Conservation (phyloP, 352 stramenopile genomes). For the Aphanomyces cochlioides region DNA sequence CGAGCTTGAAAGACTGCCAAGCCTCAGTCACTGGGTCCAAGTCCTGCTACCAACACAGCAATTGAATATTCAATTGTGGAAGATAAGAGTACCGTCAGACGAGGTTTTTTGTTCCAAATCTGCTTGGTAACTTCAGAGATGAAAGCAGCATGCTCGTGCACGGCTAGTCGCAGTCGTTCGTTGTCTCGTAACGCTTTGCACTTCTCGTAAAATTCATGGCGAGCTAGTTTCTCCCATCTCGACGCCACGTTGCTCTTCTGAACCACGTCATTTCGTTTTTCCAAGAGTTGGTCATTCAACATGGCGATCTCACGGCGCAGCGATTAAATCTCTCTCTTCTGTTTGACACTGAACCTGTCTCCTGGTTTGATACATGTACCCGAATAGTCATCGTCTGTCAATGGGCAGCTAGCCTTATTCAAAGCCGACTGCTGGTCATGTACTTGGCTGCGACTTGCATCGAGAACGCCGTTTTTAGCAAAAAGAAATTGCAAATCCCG, state of each 20-base stretch:
- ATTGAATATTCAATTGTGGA: not conserved
- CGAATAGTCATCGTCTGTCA: no score
- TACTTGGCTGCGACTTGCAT: no score
- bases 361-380: no score
- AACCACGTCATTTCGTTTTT: no score
- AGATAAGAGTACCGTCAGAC: not conserved
- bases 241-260: not conserved
- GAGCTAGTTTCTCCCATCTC: not conserved
- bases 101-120: not conserved
- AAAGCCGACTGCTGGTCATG: no score
- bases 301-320: not conserved
- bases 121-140: not conserved
- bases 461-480: not conserved
- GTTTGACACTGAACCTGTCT: no score
- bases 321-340: no score
- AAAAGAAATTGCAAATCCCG: slow-evolving; percentile 21
- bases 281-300: slow-evolving; percentile 3
- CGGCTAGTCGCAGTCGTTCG: not conserved
- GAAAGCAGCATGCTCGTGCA: slow-evolving; percentile 1
- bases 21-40: no score
- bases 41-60: no score
- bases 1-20: no score
- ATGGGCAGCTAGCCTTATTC: no score
- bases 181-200: slow-evolving; percentile 6
- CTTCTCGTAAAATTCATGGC: not conserved